These are phyloP conservation scores for Betula pendula DNA, from an alignment of 306 rosid genomes.

Conservation along the genomic window DNA sequence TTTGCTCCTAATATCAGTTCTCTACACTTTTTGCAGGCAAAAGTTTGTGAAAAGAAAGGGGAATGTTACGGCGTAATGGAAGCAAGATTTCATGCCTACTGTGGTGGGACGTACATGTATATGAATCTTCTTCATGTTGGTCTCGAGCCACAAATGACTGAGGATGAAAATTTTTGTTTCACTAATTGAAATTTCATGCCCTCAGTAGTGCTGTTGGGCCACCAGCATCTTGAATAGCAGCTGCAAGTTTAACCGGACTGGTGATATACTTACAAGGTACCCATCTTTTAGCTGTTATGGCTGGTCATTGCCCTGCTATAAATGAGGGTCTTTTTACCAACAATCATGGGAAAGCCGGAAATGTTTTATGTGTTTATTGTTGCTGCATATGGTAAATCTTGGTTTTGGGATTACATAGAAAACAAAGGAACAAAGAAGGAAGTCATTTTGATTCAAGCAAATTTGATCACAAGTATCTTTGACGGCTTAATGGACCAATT, in stretches of 20 bases:
- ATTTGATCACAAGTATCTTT: neutral
- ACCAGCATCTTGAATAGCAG: neutral
- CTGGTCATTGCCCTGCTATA: neutral
- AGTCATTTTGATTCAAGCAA: neutral
- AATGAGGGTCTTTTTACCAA: neutral
- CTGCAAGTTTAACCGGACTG: neutral
- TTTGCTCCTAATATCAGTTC: neutral
- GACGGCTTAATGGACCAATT: neutral
- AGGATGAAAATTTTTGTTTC: neutral
- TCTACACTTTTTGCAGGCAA: neutral
- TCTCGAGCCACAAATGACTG: neutral
- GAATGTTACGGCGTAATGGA: neutral
- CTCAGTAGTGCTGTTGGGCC: neutral
- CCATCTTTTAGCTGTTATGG: neutral
- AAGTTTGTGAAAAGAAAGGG: neutral
- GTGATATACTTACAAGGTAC: neutral
- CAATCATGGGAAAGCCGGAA: neutral
- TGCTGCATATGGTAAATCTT: neutral
- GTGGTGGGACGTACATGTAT: neutral
- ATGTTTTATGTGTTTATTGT: neutral
- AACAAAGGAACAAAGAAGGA: neutral
- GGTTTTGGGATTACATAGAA: neutral
- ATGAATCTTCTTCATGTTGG: neutral
- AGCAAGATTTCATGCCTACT: neutral
- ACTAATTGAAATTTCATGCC: neutral